These are phyloP conservation scores for Hypomontagnella submonticulosa DNA, from an alignment of 495 filamentous ascomycete species.

Conservation along the genomic window DNA sequence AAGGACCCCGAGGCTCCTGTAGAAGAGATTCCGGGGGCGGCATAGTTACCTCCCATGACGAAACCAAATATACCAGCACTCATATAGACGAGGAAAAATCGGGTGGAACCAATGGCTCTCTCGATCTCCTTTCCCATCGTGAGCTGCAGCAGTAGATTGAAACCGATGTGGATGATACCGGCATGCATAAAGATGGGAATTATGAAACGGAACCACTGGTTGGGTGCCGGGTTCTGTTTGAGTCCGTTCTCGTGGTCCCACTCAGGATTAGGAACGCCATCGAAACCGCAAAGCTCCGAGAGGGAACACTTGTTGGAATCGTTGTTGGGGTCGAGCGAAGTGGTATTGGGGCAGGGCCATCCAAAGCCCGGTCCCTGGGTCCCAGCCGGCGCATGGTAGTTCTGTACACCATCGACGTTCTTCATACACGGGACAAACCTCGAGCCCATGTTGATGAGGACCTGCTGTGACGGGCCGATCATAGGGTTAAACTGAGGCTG, in stretches of 20 bases:
- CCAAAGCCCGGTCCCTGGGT: constrained; percentile 31
- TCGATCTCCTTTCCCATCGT: constrained; percentile 92
- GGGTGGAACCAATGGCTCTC: constrained; percentile 81
- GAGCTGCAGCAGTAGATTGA: constrained; percentile 92
- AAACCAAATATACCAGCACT: constrained; percentile 95
- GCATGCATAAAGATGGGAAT: constrained; percentile 94
- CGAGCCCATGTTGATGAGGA: constrained; percentile 96
- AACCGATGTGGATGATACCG: constrained; percentile 91
- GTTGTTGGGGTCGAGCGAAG: constrained; percentile 57
- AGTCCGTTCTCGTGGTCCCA: constrained; percentile 54
- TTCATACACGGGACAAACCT: constrained; percentile 96
- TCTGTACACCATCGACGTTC: constrained; percentile 73
- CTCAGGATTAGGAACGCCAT: constrained; percentile 73
- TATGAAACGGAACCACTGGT: constrained; percentile 98
- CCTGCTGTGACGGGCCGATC: constrained; percentile 90
- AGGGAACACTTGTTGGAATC: constrained; percentile 71
- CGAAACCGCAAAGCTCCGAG: constrained; percentile 83
- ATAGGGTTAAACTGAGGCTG: constrained; percentile 92
- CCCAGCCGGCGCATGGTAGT: constrained; percentile 43
- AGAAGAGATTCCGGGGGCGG: constrained; percentile 79
- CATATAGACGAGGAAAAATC: constrained; percentile 90
- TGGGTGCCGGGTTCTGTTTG: constrained; percentile 65
- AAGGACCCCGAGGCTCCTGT: constrained; percentile 89
- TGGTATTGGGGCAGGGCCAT: constrained; percentile 84
- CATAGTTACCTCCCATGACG: constrained; percentile 93